A percentile compares a stretch with the other conserved stretches of the same genome.
phyloP scores from a whole-genome alignment of 139 green algal species.

The Trebouxia sp. region DNA sequence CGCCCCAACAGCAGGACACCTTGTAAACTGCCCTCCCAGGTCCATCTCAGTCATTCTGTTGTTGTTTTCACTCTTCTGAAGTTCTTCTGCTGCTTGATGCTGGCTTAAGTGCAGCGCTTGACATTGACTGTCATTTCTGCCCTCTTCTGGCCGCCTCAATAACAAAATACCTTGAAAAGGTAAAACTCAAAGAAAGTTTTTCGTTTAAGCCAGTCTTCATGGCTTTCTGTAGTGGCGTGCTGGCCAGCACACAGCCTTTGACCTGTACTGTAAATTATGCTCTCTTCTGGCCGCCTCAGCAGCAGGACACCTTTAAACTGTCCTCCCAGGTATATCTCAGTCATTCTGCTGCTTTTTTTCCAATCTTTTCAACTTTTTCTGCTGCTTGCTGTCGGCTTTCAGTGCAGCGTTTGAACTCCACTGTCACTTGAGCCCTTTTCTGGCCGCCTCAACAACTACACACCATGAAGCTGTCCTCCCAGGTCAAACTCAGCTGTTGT shows the following conservation, averaged over 20 bases:
- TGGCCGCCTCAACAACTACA: conserved; percentile 75
- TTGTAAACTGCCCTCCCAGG: conserved; percentile 60
- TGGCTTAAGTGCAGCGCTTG: too few species aligned
- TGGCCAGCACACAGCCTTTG: conserved; percentile 3
- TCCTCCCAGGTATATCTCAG: conserved; percentile 51
- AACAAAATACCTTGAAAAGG: too few species aligned
- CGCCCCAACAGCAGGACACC: conserved; percentile 52
- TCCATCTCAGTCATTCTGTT: too few species aligned
- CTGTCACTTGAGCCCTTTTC: conserved; percentile 83
- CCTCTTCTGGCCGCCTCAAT: conserved; percentile 87
- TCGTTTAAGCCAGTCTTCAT: too few species aligned
- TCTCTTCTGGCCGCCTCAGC: conserved; percentile 88
- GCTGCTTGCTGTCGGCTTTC: too few species aligned
- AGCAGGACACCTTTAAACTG: conserved; percentile 56
- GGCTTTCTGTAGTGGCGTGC: too few species aligned
- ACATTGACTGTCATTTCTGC: conserved; percentile 74
- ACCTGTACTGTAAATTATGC: conserved; percentile 75
- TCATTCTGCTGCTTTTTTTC: too few species aligned
- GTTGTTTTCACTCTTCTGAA: too few species aligned
- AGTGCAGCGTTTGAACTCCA: conserved; percentile 59
- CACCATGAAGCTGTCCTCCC: conserved; percentile 57
- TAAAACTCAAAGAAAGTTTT: too few species aligned
- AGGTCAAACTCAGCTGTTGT: too few species aligned
- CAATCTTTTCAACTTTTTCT: too few species aligned
- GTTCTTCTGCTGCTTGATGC: too few species aligned